Evolutionary conservation across 2,329 filamentous ascomycete species (phyloP).

Genomic region (Ophiosphaerella herpotricha): DNA sequence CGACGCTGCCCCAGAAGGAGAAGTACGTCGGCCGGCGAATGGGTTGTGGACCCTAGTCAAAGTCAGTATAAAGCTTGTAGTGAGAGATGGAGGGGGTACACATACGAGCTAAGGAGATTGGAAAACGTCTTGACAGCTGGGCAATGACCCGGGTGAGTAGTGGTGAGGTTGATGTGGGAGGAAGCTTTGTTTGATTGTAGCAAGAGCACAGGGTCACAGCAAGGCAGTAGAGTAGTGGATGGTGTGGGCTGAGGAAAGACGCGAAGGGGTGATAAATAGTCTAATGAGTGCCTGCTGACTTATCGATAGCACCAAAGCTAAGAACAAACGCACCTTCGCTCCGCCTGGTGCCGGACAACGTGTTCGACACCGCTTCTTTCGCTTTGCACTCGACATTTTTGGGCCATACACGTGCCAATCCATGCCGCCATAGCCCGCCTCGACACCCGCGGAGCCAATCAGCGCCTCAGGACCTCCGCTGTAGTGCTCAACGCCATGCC

Average conservation of each 20-base stretch:
- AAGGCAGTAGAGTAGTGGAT: not conserved
- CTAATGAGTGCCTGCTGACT: constrained; percentile 20
- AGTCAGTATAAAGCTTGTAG: constrained; percentile 24
- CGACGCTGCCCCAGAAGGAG: constrained; percentile 81
- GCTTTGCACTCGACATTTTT: constrained; percentile 28
- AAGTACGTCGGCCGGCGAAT: constrained; percentile 95
- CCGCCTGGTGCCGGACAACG: constrained; percentile 33
- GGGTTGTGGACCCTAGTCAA: constrained; percentile 80
- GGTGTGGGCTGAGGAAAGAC: constrained; percentile 12
- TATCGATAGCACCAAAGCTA: constrained; percentile 21
- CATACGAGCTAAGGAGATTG: constrained; percentile 96
- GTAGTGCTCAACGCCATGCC: constrained; percentile 22
- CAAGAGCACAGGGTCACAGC: constrained; percentile 8
- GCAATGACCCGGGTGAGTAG: constrained; percentile 47
- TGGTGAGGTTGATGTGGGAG: constrained; percentile 15
- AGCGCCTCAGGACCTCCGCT: constrained; percentile 8
- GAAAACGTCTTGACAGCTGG: constrained; percentile 92
- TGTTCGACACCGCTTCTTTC: constrained; percentile 39
- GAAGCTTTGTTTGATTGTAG: constrained; percentile 12
- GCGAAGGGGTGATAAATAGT: constrained; percentile 22
- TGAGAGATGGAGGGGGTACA: constrained; percentile 23
- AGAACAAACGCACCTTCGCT: constrained; percentile 14
- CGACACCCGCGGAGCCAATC: constrained; percentile 28
- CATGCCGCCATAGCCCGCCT: constrained; percentile 21
- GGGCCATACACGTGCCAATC: constrained; percentile 12